Base-by-base conservation (phyloP, 2,329 filamentous ascomycete genomes). In the Cercospora canescens region DNA sequence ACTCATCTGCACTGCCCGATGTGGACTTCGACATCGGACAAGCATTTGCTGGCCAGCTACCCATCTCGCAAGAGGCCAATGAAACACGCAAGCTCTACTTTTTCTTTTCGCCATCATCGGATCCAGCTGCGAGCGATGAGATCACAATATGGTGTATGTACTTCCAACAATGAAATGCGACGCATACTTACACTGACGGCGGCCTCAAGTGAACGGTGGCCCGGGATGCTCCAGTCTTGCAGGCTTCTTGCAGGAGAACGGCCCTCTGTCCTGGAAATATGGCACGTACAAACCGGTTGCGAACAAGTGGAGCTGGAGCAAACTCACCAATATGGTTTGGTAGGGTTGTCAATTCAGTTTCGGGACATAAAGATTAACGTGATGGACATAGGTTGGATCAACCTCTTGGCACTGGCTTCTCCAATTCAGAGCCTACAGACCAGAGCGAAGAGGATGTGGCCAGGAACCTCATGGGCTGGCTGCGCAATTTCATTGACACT, bases 261-360 rank as follows among this genome's bases (percentile, higher is more conserved):
- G 71, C 8, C 72, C 80, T 1, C 73, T 83, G 58, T 74, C 79
- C 1, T 83, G 81, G 81, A 78, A 82, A 65, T 79, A 79, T 70
- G 77, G 77, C 39, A 79, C 77, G 6, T 68, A 76, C 72, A 64
- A 72, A 16, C 78, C 81, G 1, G 77, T 82, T 0, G 76, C 78
- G 64, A 83, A 83, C 65, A 78, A 79, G 0, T 83, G 76, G 75
- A 76, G 78, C 34, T 83, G 80, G 80, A 75, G 87, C 66, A 90
- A 90, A 59, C 78, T 94, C 37, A 91, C 91, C 61, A 93, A 94
- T 76, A 86, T 94, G 73, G 81, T 95, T 55, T 95, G 88, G 86
- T 52, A 28, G 1, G 48, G 26, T 5, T 21, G 16, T 21, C n/a
- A n/a, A n/a, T n/a, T n/a, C n/a, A n/a, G n/a, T n/a, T n/a, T n/a